A percentile compares a stretch with the other conserved stretches of the same genome.
These are phyloP conservation scores for Fusarium acutatum DNA, from an alignment of 2,329 filamentous ascomycete species.

Conservation along the genomic window DNA sequence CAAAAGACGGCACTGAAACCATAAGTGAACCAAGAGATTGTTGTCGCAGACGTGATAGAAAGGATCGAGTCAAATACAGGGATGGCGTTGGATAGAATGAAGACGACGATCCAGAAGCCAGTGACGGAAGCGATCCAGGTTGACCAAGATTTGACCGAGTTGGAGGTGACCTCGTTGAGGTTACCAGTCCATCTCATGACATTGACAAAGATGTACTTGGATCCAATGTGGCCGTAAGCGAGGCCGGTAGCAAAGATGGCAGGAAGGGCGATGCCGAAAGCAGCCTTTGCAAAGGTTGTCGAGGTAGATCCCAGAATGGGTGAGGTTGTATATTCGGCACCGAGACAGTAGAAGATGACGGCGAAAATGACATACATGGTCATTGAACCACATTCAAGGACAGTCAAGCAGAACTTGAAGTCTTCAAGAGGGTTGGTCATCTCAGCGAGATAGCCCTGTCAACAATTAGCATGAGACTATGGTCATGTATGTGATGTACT, in stretches of 20 bases:
- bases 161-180: slow-evolving; percentile 28
- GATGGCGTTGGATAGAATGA: slow-evolving; percentile 42
- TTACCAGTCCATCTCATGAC: slow-evolving; percentile 29
- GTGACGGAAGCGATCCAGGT: slow-evolving; percentile 39
- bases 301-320: slow-evolving; percentile 37
- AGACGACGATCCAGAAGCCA: slow-evolving; percentile 39
- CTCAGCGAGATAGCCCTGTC: slow-evolving; percentile 34
- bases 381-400: slow-evolving; percentile 31
- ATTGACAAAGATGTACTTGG: slow-evolving; percentile 40
- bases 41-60: slow-evolving; percentile 40
- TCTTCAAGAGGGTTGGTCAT: slow-evolving; percentile 35
- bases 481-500: background rate
- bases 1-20: slow-evolving; percentile 39
- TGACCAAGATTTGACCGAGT: slow-evolving; percentile 38
- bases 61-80: slow-evolving; percentile 43
- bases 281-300: slow-evolving; percentile 27
- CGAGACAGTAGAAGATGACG: slow-evolving; percentile 36
- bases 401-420: slow-evolving; percentile 33
- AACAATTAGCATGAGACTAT: rapidly evolving
- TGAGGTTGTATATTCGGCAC: slow-evolving; percentile 32
- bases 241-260: slow-evolving; percentile 37
- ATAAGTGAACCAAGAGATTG: slow-evolving; percentile 42
- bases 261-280: slow-evolving; percentile 36
- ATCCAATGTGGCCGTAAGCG: slow-evolving; percentile 38
- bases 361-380: slow-evolving; percentile 36